These are phyloP conservation scores for Talaromyces funiculosus DNA, from an alignment of 2,329 filamentous ascomycete genomes.

Conservation along the genomic window DNA sequence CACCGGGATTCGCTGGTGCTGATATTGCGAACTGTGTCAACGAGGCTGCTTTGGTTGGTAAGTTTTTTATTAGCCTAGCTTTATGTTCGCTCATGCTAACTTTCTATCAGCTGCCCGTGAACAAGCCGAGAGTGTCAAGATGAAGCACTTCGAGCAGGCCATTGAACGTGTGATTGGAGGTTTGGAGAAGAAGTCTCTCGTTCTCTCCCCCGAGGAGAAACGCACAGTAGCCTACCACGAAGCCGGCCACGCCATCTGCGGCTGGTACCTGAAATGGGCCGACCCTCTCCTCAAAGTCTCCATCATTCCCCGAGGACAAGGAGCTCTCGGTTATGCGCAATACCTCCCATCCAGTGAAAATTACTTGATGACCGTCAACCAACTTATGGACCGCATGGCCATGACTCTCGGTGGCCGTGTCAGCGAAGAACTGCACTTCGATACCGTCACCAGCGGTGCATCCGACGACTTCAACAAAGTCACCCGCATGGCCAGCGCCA, in stretches of 20 bases:
- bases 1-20: conserved; percentile 92
- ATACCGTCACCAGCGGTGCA: conserved; percentile 89
- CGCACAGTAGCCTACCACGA: conserved; percentile 96
- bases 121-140: conserved; percentile 72
- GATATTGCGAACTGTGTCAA: conserved; percentile 99
- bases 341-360: conserved; percentile 89
- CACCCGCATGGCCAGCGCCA: conserved; percentile 87
- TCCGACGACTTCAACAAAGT: conserved; percentile 99
- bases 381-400: conserved; percentile 98
- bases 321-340: conserved; percentile 90
- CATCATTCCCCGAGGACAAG: conserved; percentile 93
- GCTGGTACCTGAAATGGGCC: conserved; percentile 95
- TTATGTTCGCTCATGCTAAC: conserved; percentile 34
- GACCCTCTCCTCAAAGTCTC: conserved; percentile 97
- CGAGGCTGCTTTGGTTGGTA: conserved; percentile 92
- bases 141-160: conserved; percentile 92
- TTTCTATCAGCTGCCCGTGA: conserved; percentile 65
- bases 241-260: conserved; percentile 95
- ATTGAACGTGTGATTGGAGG: conserved; percentile 97
- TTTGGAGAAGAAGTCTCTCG: conserved; percentile 93
- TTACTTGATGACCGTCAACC: conserved; percentile 91
- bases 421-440: conserved; percentile 93
- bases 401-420: conserved; percentile 97
- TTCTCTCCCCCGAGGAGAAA: conserved; percentile 91
- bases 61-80: conserved; percentile 28